These are phyloP conservation scores for Ophiocordyceps camponoti-floridani DNA, from an alignment of 2,329 filamentous ascomycete species.

Conservation along the genomic window DNA sequence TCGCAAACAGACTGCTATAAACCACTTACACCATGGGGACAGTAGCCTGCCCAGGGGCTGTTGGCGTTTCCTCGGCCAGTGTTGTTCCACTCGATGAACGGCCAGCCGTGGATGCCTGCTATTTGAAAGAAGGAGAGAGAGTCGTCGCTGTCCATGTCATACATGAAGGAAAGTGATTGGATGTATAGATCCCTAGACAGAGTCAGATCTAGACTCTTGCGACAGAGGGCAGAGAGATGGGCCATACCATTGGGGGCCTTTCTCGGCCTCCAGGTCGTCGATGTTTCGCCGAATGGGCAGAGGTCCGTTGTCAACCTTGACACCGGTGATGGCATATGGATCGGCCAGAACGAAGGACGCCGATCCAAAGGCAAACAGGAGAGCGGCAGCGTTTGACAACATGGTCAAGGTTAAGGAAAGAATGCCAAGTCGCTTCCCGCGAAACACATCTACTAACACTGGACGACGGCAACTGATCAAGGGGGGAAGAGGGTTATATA, in stretches of 20 bases:
- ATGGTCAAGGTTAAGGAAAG: neutral
- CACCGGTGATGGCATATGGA: constrained; percentile 2
- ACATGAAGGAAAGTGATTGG: constrained; percentile 23
- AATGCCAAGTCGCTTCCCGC: no score
- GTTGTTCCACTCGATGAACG: constrained; percentile 22
- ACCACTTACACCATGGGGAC: constrained; percentile 26
- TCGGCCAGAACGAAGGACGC: neutral
- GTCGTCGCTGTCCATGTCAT: constrained; percentile 20
- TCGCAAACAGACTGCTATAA: neutral
- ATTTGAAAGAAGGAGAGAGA: constrained; percentile 32
- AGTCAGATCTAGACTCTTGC: neutral
- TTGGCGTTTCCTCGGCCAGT: constrained; percentile 12
- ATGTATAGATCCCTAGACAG: constrained; percentile 29
- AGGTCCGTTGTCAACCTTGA: neutral
- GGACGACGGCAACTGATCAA: neutral
- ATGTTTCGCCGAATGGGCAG: constrained; percentile 1
- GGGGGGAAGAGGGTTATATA: neutral
- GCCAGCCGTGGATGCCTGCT: constrained; percentile 22
- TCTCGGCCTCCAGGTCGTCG: neutral
- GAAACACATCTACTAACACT: neutral
- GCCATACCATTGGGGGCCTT: neutral
- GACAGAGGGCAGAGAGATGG: neutral
- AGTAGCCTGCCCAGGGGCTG: constrained; percentile 21
- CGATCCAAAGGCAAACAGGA: neutral
- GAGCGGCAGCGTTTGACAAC: constrained; percentile 3